Conservation (phyloP, 176 grass and related monocot genomes). For the Phoenix dactylifera region DNA sequence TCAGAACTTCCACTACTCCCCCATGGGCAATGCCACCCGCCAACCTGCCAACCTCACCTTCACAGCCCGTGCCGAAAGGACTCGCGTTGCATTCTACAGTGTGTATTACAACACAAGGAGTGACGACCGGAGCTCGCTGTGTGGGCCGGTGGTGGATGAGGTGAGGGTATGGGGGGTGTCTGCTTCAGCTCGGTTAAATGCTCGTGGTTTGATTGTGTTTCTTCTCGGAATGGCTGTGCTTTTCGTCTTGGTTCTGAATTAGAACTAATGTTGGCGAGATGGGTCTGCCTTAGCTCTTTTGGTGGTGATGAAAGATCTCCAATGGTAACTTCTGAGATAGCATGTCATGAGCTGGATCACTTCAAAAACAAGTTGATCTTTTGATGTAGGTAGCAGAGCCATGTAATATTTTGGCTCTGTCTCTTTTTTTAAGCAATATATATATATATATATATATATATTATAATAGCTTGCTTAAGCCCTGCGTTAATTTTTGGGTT, state of each 20-base stretch:
- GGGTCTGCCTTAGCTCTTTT: too few species aligned
- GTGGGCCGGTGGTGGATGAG: constrained; percentile 17
- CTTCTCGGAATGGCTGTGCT: neutral
- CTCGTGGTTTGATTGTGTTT: neutral
- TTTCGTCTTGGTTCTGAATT: neutral
- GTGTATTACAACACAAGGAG: constrained; percentile 90
- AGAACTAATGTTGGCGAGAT: too few species aligned
- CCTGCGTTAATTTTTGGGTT: too few species aligned
- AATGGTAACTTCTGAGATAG: too few species aligned
- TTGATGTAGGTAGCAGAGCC: too few species aligned
- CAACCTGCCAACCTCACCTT: constrained; percentile 13
- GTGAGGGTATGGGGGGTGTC: constrained; percentile 11
- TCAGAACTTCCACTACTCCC: constrained; percentile 82
- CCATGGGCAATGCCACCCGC: constrained; percentile 33
- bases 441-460: too few species aligned
- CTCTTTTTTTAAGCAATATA: too few species aligned
- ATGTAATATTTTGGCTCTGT: too few species aligned
- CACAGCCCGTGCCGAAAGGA: constrained; percentile 10
- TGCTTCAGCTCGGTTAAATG: neutral
- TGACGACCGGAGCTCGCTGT: constrained; percentile 28
- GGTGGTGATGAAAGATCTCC: too few species aligned
- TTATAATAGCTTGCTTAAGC: too few species aligned
- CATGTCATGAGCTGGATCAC: too few species aligned
- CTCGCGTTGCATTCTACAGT: constrained; percentile 72
- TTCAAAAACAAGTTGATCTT: too few species aligned